Percentiles rank a stretch among this genome's conserved stretches.
phyloP scores from a whole-genome alignment of 768 basidiomycete genomes.

The Pleurotus salmoneostramineus region DNA sequence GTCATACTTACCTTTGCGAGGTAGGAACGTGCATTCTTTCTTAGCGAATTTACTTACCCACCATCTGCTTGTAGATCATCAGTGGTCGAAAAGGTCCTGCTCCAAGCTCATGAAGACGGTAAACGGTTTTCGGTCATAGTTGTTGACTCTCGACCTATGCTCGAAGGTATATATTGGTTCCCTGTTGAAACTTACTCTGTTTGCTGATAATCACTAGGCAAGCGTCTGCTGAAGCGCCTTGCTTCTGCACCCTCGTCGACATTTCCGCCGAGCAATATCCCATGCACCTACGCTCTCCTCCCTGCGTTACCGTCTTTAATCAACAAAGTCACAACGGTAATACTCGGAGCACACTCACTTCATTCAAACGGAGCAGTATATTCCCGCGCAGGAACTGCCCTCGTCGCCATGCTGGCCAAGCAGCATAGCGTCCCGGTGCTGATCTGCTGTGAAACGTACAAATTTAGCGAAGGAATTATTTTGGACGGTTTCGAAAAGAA shows the following conservation, averaged over 20 bases:
- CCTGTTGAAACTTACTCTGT: neutral
- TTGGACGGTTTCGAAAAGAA: slow-evolving; percentile 95
- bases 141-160: slow-evolving; percentile 90
- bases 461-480: slow-evolving; percentile 90
- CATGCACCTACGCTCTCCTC: slow-evolving; percentile 89
- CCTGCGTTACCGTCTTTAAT: slow-evolving; percentile 80
- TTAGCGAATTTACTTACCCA: neutral
- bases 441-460: slow-evolving; percentile 98
- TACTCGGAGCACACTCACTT: slow-evolving; percentile 92
- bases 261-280: slow-evolving; percentile 43
- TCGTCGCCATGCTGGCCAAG: slow-evolving; percentile 96
- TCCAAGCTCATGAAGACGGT: slow-evolving; percentile 70
- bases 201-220: slow-evolving; percentile 47
- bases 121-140: slow-evolving; percentile 87
- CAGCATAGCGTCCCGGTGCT: slow-evolving; percentile 87
- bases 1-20: slow-evolving; percentile 91
- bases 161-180: slow-evolving; percentile 60
- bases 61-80: slow-evolving; percentile 62
- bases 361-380: slow-evolving; percentile 94
- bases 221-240: slow-evolving; percentile 68
- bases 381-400: slow-evolving; percentile 90
- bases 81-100: slow-evolving; percentile 85
- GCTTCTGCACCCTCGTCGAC: slow-evolving; percentile 40
- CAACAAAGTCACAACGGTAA: slow-evolving; percentile 76
- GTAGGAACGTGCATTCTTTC: slow-evolving; percentile 32